Evolutionary conservation across 83 land plant genomes (phyloP).

Genomic region (Diphasiastrum complanatum): DNA sequence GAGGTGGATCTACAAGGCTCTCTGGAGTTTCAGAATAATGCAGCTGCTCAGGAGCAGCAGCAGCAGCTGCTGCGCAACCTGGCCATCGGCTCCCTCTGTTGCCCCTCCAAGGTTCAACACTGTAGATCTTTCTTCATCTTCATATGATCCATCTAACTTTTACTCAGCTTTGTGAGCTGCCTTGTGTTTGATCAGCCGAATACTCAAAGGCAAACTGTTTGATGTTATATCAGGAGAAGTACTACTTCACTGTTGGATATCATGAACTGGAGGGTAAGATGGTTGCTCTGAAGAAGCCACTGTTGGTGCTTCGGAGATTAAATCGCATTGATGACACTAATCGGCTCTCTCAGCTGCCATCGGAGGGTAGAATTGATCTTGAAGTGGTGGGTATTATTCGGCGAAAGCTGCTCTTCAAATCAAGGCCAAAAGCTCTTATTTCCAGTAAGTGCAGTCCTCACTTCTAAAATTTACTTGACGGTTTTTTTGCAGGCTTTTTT

Average conservation of each 20-base stretch:
- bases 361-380: slow-evolving; percentile 34
- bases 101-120: slow-evolving; percentile 29
- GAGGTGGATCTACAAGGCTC: slow-evolving; percentile 80
- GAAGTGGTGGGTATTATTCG: slow-evolving; percentile 78
- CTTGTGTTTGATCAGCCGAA: neutral
- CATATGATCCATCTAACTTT: neutral
- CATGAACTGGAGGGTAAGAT: slow-evolving; percentile 77
- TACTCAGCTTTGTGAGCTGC: neutral
- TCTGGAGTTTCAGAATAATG: slow-evolving; percentile 46
- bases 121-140: slow-evolving; percentile 14
- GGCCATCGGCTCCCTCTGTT: slow-evolving; percentile 73
- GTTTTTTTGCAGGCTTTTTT: no score
- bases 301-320: slow-evolving; percentile 58
- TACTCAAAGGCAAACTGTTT: neutral
- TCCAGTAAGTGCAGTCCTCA: no score
- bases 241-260: slow-evolving; percentile 72
- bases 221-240: slow-evolving; percentile 42
- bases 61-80: slow-evolving; percentile 46
- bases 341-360: slow-evolving; percentile 1
- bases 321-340: slow-evolving; percentile 19
- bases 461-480: no score
- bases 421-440: slow-evolving; percentile 81
- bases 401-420: slow-evolving; percentile 75
- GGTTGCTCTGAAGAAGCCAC: slow-evolving; percentile 72
- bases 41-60: slow-evolving; percentile 29